Evolutionary conservation across 306 rosid species (phyloP), one percentile per base, ranked within the genome.

Genomic region (Begonia loranthoides): DNA sequence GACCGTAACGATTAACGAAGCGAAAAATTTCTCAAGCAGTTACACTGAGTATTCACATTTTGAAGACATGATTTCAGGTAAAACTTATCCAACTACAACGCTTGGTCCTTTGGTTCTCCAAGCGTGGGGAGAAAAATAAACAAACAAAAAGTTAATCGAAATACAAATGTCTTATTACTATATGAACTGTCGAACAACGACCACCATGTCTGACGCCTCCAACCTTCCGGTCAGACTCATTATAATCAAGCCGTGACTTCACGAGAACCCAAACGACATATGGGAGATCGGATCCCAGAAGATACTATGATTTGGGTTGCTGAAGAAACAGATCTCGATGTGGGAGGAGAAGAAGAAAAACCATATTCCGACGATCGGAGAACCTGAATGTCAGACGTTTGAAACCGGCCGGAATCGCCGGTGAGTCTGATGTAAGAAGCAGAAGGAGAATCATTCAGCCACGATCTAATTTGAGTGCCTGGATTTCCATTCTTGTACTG

Each of bases 231-330:
- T 36, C 16, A 45, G 19, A 40, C 55, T 54, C 1, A 34, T 21
- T 40, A 9, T 11, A 34, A 54, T 70, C 63, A 73, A 12, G 84
- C 62, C 8, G 77, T 57, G 45, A 73, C 81, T 59, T 78, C 72
- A 51, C 85, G 86, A 34, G 62, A 0, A 2, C 52, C 16, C 17
- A 46, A 17, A 13, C 15, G 62, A 22, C 80, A 82, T 49, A 63
- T 63, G 7, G 92, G 83, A 33, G 96, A 87, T 33, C 76, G 78
- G 56, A 87, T 79, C 17, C 73, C 70, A 13, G 96, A 72, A 5
- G 90, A 61, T 16, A 68, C 65, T 51, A 69, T 58, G 10, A 73
- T 60, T 13, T 79, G 75, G 24, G 82, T 50, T 16, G 78, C 13
- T 1, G 84, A 48, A 43, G 79, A 28, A 48, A 52, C 15, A 3